These are phyloP conservation scores for Iberis amara DNA, from an alignment of 441 rosid genomes.

Conservation along the genomic window DNA sequence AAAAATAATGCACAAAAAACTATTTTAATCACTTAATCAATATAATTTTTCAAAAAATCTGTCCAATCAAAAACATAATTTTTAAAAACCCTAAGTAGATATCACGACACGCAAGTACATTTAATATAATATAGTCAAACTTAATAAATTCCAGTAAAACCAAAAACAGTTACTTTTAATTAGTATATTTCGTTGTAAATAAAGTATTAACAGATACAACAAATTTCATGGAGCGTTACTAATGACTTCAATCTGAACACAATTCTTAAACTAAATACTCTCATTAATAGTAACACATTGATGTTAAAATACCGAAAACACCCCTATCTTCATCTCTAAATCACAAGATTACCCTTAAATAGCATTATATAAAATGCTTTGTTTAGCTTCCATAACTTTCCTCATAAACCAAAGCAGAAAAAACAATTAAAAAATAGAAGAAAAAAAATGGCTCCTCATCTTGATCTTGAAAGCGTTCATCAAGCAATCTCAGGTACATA, in stretches of 20 bases:
- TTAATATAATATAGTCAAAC: constrained; percentile 12
- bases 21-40: too few relatives aligned
- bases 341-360: constrained; percentile 24
- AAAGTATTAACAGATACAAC: background rate
- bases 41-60: too few relatives aligned
- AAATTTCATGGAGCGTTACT: constrained; percentile 20
- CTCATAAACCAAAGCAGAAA: constrained; percentile 12
- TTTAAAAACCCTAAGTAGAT: too few relatives aligned
- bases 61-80: too few relatives aligned
- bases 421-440: background rate
- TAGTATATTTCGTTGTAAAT: too few relatives aligned
- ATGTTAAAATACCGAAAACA: constrained; percentile 4
- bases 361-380: constrained; percentile 18
- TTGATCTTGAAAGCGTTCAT: constrained; percentile 42
- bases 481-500: constrained; percentile 65
- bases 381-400: constrained; percentile 18
- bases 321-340: constrained; percentile 4
- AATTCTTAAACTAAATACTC: background rate
- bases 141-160: constrained; percentile 15
- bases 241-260: constrained; percentile 21
- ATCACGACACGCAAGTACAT: background rate
- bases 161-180: background rate
- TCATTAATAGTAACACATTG: too few relatives aligned
- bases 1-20: too few relatives aligned
- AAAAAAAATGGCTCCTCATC: constrained; percentile 42